Conservation (phyloP, 495 filamentous ascomycete genomes). For the Cercophora newfieldiana region DNA sequence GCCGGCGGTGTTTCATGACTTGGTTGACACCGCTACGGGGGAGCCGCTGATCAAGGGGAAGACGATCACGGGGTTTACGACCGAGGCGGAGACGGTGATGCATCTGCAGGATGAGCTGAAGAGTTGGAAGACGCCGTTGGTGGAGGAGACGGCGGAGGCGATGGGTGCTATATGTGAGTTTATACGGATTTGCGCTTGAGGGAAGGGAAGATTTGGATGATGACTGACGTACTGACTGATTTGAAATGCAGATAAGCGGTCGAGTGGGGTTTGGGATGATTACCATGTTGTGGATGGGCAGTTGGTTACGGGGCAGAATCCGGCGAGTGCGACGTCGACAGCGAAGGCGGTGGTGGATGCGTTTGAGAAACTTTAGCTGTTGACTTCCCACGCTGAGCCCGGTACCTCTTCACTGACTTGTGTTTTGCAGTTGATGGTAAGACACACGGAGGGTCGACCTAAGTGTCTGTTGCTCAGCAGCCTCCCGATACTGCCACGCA, state of each 20-base stretch:
- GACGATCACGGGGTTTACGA: conserved; percentile 48
- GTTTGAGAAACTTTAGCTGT: conserved; percentile 40
- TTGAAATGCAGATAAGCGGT: conserved; percentile 35
- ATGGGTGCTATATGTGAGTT: conserved; percentile 28
- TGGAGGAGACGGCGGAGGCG: conserved; percentile 34
- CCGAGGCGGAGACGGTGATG: conserved; percentile 44
- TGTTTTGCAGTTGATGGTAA: too few relatives aligned
- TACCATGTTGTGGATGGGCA: conserved; percentile 44
- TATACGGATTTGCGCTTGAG: neutral
- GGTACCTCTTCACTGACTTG: too few relatives aligned
- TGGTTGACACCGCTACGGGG: conserved; percentile 38
- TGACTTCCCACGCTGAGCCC: too few relatives aligned
- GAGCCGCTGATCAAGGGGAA: conserved; percentile 46
- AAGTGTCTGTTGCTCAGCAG: too few relatives aligned
- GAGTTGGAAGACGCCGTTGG: conserved; percentile 38
- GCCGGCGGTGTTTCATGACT: conserved; percentile 45
- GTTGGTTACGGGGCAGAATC: conserved; percentile 37
- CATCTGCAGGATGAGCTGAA: conserved; percentile 36
- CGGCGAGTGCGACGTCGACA: conserved; percentile 37
- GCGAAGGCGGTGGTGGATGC: conserved; percentile 46
- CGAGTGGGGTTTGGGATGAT: conserved; percentile 47
- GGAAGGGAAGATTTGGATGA: neutral
- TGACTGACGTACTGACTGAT: neutral
- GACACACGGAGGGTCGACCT: too few relatives aligned
- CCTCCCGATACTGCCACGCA: too few relatives aligned